phyloP scores from a whole-genome alignment of 306 rosid species.

The Quercus agrifolia region DNA sequence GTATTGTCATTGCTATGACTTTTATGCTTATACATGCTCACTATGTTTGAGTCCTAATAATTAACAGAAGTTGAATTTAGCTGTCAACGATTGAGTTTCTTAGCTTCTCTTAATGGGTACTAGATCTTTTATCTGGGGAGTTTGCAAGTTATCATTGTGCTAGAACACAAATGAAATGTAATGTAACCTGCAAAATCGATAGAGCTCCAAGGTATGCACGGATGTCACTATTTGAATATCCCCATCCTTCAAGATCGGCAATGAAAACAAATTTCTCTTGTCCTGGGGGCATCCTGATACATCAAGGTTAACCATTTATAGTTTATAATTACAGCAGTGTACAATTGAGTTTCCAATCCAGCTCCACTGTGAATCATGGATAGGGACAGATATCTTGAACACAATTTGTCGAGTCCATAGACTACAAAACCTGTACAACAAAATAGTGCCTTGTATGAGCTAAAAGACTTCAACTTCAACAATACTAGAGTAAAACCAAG shows the following conservation, averaged over 20 bases:
- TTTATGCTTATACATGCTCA: background rate
- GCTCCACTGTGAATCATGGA: background rate
- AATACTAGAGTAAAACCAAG: too few species aligned
- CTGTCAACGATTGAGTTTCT: background rate
- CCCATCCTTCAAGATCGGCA: constrained; percentile 63
- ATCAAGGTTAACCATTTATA: constrained; percentile 1
- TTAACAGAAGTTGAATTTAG: background rate
- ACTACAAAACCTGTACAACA: constrained; percentile 42
- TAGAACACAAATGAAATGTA: too few species aligned
- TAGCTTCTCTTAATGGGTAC: background rate
- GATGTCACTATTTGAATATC: constrained; percentile 58
- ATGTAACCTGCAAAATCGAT: constrained; percentile 49
- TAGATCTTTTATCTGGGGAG: background rate
- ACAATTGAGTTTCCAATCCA: background rate
- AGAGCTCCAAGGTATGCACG: constrained; percentile 49
- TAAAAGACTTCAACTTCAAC: background rate
- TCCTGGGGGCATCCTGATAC: constrained; percentile 53
- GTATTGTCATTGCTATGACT: background rate
- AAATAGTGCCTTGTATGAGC: background rate
- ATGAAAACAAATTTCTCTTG: constrained; percentile 50
- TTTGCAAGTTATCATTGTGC: background rate
- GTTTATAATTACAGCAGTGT: background rate
- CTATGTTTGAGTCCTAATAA: background rate
- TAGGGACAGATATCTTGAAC: constrained; percentile 41
- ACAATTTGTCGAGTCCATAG: constrained; percentile 42